These are phyloP conservation scores for Epichloe elymi DNA, from an alignment of 2,329 filamentous ascomycete species.

Conservation along the genomic window DNA sequence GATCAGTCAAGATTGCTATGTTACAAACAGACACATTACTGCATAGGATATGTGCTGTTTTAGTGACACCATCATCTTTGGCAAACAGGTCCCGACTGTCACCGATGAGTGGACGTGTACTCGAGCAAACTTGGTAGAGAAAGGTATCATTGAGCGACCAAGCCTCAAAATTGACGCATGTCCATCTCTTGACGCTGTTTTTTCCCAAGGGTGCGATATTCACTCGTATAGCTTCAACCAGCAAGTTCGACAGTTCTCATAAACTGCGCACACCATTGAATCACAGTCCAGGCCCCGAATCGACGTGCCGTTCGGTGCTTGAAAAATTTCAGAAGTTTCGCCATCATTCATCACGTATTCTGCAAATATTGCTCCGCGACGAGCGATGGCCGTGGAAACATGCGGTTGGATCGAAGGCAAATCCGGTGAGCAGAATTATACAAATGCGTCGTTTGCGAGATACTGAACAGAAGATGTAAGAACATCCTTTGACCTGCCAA, in stretches of 20 bases:
- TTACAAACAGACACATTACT: neutral
- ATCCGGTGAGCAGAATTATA: slow-evolving; percentile 3
- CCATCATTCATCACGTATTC: neutral
- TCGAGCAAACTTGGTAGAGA: neutral
- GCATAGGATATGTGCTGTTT: neutral
- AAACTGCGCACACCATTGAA: neutral
- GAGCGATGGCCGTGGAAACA: slow-evolving; percentile 2
- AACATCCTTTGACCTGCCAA: slow-evolving; percentile 8
- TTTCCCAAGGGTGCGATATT: neutral
- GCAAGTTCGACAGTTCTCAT: neutral
- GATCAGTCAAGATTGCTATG: neutral
- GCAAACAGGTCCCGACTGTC: neutral
- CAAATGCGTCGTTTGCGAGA: neutral
- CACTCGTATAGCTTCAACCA: neutral
- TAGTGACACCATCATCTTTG: neutral
- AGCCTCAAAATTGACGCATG: neutral
- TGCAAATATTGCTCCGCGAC: neutral
- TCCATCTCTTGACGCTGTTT: neutral
- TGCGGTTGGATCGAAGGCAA: slow-evolving; percentile 12
- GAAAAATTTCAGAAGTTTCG: neutral
- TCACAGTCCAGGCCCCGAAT: too few species aligned
- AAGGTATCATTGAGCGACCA: neutral
- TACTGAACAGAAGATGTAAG: slow-evolving; percentile 4
- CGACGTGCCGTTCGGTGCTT: neutral
- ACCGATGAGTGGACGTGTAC: neutral